A percentile compares a stretch with the other conserved stretches of the same genome.
Evolutionary conservation across 192 early-diverging fungal genomes (phyloP).

Genomic region (Gamsiella multidivaricata): DNA sequence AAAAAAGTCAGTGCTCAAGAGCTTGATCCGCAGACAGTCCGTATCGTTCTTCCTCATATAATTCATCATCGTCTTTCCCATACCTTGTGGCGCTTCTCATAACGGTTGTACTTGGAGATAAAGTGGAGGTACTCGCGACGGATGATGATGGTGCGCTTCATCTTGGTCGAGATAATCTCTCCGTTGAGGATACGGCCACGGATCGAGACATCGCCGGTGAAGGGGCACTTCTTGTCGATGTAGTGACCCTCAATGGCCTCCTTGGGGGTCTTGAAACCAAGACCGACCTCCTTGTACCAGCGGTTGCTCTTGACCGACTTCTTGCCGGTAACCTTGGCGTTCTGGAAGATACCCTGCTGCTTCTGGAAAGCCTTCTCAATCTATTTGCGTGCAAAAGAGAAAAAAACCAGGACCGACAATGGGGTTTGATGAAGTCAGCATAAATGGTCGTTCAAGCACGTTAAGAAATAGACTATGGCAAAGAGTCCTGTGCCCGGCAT

Average conservation of each 20-base stretch:
- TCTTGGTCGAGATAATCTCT: conserved; percentile 93
- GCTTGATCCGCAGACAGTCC: too few relatives aligned
- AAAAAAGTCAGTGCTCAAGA: background rate
- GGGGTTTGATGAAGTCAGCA: background rate
- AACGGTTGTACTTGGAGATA: conserved; percentile 99
- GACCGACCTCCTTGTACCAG: conserved; percentile 99
- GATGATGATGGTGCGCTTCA: conserved; percentile 99
- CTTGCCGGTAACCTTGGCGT: conserved; percentile 81
- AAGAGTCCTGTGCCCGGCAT: too few relatives aligned
- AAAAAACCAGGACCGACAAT: too few relatives aligned
- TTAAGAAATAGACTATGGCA: too few relatives aligned
- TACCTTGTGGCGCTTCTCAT: conserved; percentile 98
- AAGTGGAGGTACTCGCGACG: conserved; percentile 99
- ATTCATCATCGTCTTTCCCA: background rate
- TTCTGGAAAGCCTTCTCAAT: conserved; percentile 97
- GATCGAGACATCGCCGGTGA: conserved; percentile 95
- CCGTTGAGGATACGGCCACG: conserved; percentile 98
- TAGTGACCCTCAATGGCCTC: conserved; percentile 97
- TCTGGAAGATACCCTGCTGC: conserved; percentile 95
- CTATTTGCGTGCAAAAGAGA: conserved; percentile 56
- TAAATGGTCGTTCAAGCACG: background rate
- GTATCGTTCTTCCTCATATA: background rate
- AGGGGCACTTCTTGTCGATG: conserved; percentile 99
- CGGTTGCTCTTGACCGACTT: conserved; percentile 78
- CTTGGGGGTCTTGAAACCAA: conserved; percentile 99